Base-by-base conservation (phyloP, 176 grass and related monocot species). In the Urochloa ruziziensis region DNA sequence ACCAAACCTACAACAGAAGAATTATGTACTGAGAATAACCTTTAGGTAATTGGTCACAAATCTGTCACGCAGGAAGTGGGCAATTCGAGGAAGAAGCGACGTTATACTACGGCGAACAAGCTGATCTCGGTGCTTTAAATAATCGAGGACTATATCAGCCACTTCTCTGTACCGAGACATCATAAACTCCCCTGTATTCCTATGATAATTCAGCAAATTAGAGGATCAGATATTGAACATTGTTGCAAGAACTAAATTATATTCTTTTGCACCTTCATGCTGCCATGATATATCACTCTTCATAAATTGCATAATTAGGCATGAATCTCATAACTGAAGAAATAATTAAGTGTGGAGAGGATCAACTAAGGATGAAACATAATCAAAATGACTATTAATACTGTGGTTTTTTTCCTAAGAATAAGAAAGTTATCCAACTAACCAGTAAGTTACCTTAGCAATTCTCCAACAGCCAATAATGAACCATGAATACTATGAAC, bases 101-200 rank as follows among this genome's bases (percentile, higher is more conserved):
- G 96, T 98, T 90, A 98, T 98, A 73, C 96, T 98, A 48, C 92
- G 89, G 46, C 96, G 93, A 87, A 98, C 96, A 91, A 98, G 93
- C 68, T 88, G 89, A 82, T 98, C 96, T 23, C 92, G 87, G 30
- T 98, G 96, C 68, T 91, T 88, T 49, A 98, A 85, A 83, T 98
- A 98, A 4, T 91, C 93, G 33, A 98, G 93, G 70, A 98, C 93
- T 77, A 98, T 98, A 90, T 98, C 96, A 47, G 96, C 96, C 72
- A 98, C 93, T 90, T 98, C 96, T 87, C 93, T 93, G 79, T 98
- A 98, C 67, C 96, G 93, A 51, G 96, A 98, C 96, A 98, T 98
- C 96, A 98, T 98, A 85, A 98, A 98, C 83, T 98, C 96, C 36
- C 96, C 96, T 5, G 96, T 98, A 81, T 98, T 98, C 89, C 96